Percentiles rank a stretch among this genome's conserved stretches.
Conservation (phyloP, 2,329 filamentous ascomycete genomes). For the Corynespora cassiicola region DNA sequence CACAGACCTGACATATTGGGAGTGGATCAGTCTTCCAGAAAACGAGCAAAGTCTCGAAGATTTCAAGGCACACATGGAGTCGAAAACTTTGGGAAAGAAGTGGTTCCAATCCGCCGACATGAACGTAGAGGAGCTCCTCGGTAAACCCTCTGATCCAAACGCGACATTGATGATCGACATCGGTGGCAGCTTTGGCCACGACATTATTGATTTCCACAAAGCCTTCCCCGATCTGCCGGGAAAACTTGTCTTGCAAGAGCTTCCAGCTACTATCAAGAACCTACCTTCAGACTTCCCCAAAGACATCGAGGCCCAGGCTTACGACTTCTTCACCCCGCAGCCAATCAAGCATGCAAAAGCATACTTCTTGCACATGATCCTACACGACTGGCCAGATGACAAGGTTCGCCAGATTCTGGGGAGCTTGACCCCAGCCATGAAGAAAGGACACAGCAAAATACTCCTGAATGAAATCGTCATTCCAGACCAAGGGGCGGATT, state of each 20-base stretch:
- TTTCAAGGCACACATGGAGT: constrained; percentile 11
- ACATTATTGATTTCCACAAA: constrained; percentile 9
- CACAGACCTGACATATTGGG: constrained; percentile 10
- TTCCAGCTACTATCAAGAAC: constrained; percentile 5
- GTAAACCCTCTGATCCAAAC: constrained; percentile 1
- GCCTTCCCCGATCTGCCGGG: constrained; percentile 9
- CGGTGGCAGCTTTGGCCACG: constrained; percentile 8
- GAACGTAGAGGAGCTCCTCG: constrained; percentile 1
- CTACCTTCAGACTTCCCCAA: constrained; percentile 1
- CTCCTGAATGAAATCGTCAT: constrained; percentile 5
- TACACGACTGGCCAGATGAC: constrained; percentile 11
- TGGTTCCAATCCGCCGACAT: constrained; percentile 9
- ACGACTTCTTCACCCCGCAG: constrained; percentile 16
- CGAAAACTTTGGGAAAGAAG: constrained; percentile 11
- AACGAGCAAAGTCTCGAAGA: constrained; percentile 2
- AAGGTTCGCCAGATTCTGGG: constrained; percentile 7
- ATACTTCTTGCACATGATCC: constrained; percentile 4
- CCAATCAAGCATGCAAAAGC: constrained; percentile 1
- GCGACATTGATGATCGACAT: constrained; percentile 6
- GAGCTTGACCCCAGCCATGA: constrained; percentile 11
- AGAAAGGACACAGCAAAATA: constrained; percentile 2
- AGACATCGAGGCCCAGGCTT: constrained; percentile 2
- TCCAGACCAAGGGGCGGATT: not conserved
- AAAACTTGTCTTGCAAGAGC: constrained; percentile 12
- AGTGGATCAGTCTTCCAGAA: constrained; percentile 8